phyloP scores from a whole-genome alignment of 768 basidiomycete genomes.

The Trametes gibbosa region DNA sequence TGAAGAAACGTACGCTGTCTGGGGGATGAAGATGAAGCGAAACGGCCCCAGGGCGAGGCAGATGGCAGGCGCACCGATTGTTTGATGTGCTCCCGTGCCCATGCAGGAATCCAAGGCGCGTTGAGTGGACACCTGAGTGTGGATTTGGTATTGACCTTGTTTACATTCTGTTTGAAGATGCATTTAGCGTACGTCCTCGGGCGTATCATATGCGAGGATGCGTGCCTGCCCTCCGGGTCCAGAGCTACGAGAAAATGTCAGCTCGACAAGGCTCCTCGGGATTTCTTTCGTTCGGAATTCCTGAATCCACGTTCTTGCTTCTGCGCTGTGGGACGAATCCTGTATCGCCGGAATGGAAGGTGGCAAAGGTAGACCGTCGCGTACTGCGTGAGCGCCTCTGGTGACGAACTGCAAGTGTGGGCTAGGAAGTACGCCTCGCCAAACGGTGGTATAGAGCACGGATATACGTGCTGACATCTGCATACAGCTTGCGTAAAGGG shows the following conservation, averaged over 20 bases:
- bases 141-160: conserved; percentile 86
- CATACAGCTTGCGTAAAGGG: not conserved
- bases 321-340: conserved; percentile 20
- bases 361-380: conserved; percentile 33
- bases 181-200: not conserved
- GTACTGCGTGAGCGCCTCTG: not conserved
- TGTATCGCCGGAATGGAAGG: conserved; percentile 38
- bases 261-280: conserved; percentile 52
- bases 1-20: conserved; percentile 70
- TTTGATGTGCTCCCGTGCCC: conserved; percentile 52
- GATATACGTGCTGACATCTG: not conserved
- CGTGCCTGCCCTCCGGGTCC: conserved; percentile 83
- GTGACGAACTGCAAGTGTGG: too few relatives aligned
- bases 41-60: not conserved
- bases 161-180: conserved; percentile 60
- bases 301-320: conserved; percentile 55
- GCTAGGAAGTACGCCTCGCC: too few relatives aligned
- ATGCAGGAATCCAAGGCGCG: conserved; percentile 64
- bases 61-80: conserved; percentile 41
- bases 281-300: conserved; percentile 45
- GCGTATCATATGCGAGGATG: not conserved
- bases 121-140: conserved; percentile 59
- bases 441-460: not conserved
- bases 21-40: not conserved
- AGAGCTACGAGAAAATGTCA: conserved; percentile 75